Evolutionary conservation across 305 asterid species (phyloP).

Genomic region (Fraxinus paxiana): DNA sequence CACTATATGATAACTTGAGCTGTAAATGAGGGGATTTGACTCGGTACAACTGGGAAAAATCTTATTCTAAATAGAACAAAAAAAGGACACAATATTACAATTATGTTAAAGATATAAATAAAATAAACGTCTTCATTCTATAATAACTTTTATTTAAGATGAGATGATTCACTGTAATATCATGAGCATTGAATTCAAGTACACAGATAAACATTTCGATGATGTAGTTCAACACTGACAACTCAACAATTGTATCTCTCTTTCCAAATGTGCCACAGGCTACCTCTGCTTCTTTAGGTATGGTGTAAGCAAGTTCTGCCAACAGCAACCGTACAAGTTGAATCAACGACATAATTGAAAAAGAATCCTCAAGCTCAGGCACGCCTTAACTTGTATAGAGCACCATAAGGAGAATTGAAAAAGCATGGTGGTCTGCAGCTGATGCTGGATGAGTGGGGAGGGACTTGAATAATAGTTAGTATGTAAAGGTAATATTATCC

Average conservation of each 20-base stretch:
- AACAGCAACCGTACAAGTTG: not conserved
- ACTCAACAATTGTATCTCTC: not conserved
- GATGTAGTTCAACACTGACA: not conserved
- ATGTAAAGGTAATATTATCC: not conserved
- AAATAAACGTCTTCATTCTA: not conserved
- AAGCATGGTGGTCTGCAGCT: slow-evolving; percentile 30
- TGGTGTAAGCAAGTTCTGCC: not conserved
- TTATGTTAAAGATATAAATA: not conserved
- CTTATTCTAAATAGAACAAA: not conserved
- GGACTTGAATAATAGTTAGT: slow-evolving; percentile 22
- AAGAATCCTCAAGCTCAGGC: slow-evolving; percentile 65
- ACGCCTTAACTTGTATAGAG: slow-evolving; percentile 67
- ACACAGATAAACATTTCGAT: not conserved
- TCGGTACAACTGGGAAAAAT: not conserved
- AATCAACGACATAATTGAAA: slow-evolving; percentile 38
- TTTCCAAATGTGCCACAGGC: not conserved
- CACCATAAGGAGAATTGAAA: slow-evolving; percentile 29
- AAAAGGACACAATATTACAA: not conserved
- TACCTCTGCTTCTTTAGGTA: not conserved
- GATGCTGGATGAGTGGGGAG: slow-evolving; percentile 31
- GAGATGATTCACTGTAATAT: not conserved
- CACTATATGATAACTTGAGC: not conserved
- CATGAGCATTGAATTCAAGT: not conserved
- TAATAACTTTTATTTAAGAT: not conserved
- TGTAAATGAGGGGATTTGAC: not conserved